Evolutionary conservation across 2,329 filamentous ascomycete species (phyloP), one percentile per base, ranked within the genome.

Genomic region (Stemphylium lycopersici): DNA sequence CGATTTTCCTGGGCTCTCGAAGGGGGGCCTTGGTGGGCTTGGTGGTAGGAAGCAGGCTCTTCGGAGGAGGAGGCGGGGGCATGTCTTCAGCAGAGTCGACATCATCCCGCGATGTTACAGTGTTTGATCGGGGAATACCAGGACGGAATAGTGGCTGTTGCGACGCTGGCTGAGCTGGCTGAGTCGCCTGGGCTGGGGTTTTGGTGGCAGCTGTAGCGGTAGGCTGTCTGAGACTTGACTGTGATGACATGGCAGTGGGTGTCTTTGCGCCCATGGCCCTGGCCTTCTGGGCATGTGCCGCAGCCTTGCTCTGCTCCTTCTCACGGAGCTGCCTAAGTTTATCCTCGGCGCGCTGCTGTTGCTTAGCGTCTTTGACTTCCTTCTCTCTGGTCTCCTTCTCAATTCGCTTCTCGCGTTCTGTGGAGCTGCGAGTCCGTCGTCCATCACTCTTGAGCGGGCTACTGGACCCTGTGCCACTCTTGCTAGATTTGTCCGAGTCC

Each of bases 291-390:
- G 77, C 75, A 26, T 78, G 76, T 29, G 70, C 68, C 45, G 70
- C 76, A 34, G 85, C 89, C 69, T 89, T 90, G 62, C 88, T 84
- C 5, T 87, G 81, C 68, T 91, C 88, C 73, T 89, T 88, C 63
- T 87, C 84, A 7, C 88, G 84, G 38, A 83, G 85, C 66, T 87
- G 89, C 60, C 89, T 86, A 3, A 90, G 78, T 67, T 86, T 87
- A 18, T 87, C 86, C 13, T 81, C 83, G 62, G 84, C 79, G 20
- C 81, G 82, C 61, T 84, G 83, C 39, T 85, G 81, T 60, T 90
- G 87, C 68, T 86, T 89, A 6, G 77, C 73, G 42, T 83, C 81
- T 57, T 79, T 81, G 11, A 76, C 73, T 38, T 84, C 81, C 59
- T 79, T 82, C 51, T 89, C 84, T 34, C 82, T 84, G 13, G 83